Evolutionary conservation across 257 asterid genomes (phyloP), one percentile per base, ranked within the genome.

Genomic region (Ilex aquifolium): DNA sequence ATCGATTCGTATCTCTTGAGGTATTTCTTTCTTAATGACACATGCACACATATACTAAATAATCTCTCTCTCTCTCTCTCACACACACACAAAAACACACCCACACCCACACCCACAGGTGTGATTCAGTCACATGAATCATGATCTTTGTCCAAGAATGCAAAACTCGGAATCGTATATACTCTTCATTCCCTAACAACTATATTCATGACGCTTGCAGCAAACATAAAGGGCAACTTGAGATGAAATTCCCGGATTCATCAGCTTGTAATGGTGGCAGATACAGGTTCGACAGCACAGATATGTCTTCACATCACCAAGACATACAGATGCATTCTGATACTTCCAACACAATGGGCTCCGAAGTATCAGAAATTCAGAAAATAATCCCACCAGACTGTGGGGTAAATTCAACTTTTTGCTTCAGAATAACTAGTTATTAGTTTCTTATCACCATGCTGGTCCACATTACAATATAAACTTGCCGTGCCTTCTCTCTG

Each of bases 1-100:
- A 79, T 87, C 30, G 68, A 72, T 59, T 75, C 83, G 63, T 84
- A 83, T 72, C 90, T 83, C 57, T 56, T 87, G 57, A 82, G 95
- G 97, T 90, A 81, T 53, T 61, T 59, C 13, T 2, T 7, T 32
- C 29, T 56, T 49, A 68, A 44, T 12, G 4, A 15, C 54, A 11
- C 17, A 49, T 49, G 54, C 54, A 12, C 17, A 49, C 13, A 12
- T 12, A 3, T 1, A 7, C 13, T 44, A 8, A 13, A 8, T 7
- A 7, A 8, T 44, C 50, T 44, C 50, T 44, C 50, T 44, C 9
- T 44, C 50, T 44, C 50, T 44, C 50, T 13, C 50, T 44, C 13
- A 1, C 13, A 0, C 50, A 8, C 13, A 44, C 13, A 13, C 50
- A 13, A 1, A 7, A 0, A 7, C 50, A 13, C 50, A 8, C 50